phyloP scores from a whole-genome alignment of 441 rosid species.

The Erodium chrysanthum region DNA sequence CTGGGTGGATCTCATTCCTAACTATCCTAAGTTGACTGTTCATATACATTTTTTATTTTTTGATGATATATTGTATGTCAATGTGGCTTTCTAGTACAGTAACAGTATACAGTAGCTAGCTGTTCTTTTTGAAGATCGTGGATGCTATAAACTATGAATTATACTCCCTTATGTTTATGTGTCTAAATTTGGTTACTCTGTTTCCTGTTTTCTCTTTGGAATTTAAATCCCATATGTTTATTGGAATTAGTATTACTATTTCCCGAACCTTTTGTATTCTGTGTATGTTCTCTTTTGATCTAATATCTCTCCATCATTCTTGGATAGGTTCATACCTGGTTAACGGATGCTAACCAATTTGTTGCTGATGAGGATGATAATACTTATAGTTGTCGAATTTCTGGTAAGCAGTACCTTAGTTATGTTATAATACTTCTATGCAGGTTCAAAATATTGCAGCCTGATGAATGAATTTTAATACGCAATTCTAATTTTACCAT shows the following conservation, averaged over 20 bases:
- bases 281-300: slow-evolving; percentile 13
- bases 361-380: slow-evolving; percentile 90
- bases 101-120: neutral
- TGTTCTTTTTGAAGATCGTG: neutral
- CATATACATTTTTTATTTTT: neutral
- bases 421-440: slow-evolving; percentile 11
- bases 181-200: neutral
- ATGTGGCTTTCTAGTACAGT: neutral
- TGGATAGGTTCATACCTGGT: slow-evolving; percentile 73
- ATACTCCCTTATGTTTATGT: neutral
- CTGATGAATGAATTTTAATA: slow-evolving; percentile 1
- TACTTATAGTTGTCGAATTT: slow-evolving; percentile 81
- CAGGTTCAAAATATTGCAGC: neutral
- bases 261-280: neutral
- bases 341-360: slow-evolving; percentile 76
- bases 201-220: neutral
- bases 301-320: slow-evolving; percentile 15
- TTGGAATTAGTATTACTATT: neutral
- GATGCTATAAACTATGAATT: neutral
- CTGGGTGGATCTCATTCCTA: neutral
- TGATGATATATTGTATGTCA: neutral
- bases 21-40: neutral
- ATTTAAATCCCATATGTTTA: neutral
- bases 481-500: neutral
- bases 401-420: slow-evolving; percentile 47